Percentiles rank a stretch among this genome's conserved stretches.
These are phyloP conservation scores for Quercus agrifolia DNA, from an alignment of 306 rosid genomes.

Conservation along the genomic window DNA sequence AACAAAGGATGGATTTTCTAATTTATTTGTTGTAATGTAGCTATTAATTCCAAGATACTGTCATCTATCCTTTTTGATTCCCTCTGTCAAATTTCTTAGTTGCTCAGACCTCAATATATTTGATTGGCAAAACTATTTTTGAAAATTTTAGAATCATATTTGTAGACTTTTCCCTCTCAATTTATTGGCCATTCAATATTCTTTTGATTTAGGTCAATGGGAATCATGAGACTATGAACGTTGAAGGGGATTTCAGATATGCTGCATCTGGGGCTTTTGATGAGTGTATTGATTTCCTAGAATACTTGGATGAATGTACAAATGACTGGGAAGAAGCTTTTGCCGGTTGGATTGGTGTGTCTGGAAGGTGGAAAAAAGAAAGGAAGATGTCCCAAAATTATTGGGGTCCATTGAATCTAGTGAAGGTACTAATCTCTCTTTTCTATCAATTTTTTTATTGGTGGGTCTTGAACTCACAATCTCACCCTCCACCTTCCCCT, in stretches of 20 bases:
- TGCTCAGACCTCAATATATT: neutral
- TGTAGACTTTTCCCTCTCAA: neutral
- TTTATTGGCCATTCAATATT: neutral
- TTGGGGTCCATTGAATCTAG: constrained; percentile 82
- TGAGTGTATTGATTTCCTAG: constrained; percentile 75
- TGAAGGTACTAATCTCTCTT: constrained; percentile 65
- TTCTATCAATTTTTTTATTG: neutral
- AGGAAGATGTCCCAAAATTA: constrained; percentile 39
- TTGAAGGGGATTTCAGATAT: constrained; percentile 93
- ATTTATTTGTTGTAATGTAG: neutral
- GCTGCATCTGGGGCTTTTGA: constrained; percentile 76
- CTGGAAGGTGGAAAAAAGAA: constrained; percentile 58
- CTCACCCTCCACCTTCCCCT: too few species aligned
- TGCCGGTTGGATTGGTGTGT: constrained; percentile 63
- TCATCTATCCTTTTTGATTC: neutral
- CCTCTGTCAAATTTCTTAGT: neutral
- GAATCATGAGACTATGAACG: constrained; percentile 94
- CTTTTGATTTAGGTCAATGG: constrained; percentile 66
- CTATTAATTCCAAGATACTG: neutral
- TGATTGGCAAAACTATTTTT: neutral
- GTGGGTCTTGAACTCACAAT: too few species aligned
- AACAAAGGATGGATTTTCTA: neutral
- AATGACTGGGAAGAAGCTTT: constrained; percentile 70
- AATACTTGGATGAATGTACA: constrained; percentile 51
- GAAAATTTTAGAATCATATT: neutral